A percentile compares a stretch with the other conserved stretches of the same genome.
These are phyloP conservation scores for Dioscorea zingiberensis DNA, from an alignment of 106 monocot genomes.

Conservation along the genomic window DNA sequence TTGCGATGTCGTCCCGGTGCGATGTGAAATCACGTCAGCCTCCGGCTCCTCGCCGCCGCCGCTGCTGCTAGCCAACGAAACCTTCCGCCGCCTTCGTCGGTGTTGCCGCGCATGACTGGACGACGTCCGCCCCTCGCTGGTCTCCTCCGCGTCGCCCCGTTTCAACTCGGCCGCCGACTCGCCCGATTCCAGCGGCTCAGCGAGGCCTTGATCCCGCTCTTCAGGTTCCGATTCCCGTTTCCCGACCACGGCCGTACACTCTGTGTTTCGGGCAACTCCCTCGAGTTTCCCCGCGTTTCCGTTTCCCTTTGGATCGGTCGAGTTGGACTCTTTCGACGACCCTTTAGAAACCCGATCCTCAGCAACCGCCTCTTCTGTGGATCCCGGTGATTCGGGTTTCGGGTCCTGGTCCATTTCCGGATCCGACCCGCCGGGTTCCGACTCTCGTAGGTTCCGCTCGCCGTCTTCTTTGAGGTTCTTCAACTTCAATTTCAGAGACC, in stretches of 20 bases:
- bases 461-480: slow-evolving; percentile 12
- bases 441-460: slow-evolving; percentile 15
- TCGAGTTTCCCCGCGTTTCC: slow-evolving; percentile 6
- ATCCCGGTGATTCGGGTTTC: slow-evolving; percentile 14
- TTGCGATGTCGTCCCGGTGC: slow-evolving; percentile 12
- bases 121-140: slow-evolving; percentile 91
- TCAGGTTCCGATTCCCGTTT: slow-evolving; percentile 1
- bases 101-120: slow-evolving; percentile 47
- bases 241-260: neutral
- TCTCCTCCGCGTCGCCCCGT: slow-evolving; percentile 32
- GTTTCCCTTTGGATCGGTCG: slow-evolving; percentile 32
- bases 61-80: slow-evolving; percentile 10
- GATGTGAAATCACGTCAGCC: neutral
- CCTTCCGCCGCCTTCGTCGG: slow-evolving; percentile 13
- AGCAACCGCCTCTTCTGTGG: neutral
- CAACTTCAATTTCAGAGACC: slow-evolving; percentile 24
- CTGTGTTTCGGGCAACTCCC: slow-evolving; percentile 11
- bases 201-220: too few relatives aligned
- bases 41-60: slow-evolving; percentile 12
- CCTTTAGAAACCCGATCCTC: slow-evolving; percentile 26
- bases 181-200: slow-evolving; percentile 29
- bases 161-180: slow-evolving; percentile 63
- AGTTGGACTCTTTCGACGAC: slow-evolving; percentile 65
- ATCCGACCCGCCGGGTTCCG: slow-evolving; percentile 16
- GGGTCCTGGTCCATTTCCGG: neutral